Evolutionary conservation across 2,329 filamentous ascomycete genomes (phyloP).

Genomic region (Sporothrix brasiliensis): DNA sequence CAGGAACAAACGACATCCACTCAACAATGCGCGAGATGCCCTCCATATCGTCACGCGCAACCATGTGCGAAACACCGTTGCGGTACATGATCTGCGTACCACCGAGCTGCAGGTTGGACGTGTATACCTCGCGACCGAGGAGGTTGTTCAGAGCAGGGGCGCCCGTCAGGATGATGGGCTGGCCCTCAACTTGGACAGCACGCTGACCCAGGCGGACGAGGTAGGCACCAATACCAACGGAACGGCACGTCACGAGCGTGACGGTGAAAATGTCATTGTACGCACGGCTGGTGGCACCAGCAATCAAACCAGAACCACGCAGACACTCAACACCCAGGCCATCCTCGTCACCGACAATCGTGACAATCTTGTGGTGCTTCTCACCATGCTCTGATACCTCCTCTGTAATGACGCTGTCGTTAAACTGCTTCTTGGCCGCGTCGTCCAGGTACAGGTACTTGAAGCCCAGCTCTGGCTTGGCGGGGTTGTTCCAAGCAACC

Average conservation of each 20-base stretch:
- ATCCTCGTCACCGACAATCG: conserved; percentile 89
- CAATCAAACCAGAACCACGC: conserved; percentile 95
- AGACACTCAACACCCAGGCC: conserved; percentile 97
- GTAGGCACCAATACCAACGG: conserved; percentile 98
- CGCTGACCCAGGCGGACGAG: conserved; percentile 96
- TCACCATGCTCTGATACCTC: conserved; percentile 83
- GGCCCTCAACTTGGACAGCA: conserved; percentile 97
- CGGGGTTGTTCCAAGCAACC: conserved; percentile 88
- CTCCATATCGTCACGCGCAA: conserved; percentile 94
- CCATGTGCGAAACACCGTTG: conserved; percentile 99
- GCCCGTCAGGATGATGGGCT: conserved; percentile 98
- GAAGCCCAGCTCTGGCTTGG: conserved; percentile 84
- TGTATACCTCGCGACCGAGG: conserved; percentile 96
- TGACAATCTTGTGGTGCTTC: conserved; percentile 89
- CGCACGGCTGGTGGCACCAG: conserved; percentile 91
- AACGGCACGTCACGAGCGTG: conserved; percentile 95
- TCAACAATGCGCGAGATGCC: conserved; percentile 97
- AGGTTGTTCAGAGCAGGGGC: conserved; percentile 97
- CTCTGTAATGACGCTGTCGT: conserved; percentile 87
- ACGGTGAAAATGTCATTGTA: conserved; percentile 99
- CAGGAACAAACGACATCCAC: conserved; percentile 96
- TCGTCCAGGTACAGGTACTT: conserved; percentile 95
- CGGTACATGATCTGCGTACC: conserved; percentile 99
- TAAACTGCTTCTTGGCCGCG: conserved; percentile 82
- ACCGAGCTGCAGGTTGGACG: conserved; percentile 97